Percentiles rank a stretch among this genome's conserved stretches.
These are phyloP conservation scores for Claviceps sp. DNA, from an alignment of 2,329 filamentous ascomycete genomes.

Conservation along the genomic window DNA sequence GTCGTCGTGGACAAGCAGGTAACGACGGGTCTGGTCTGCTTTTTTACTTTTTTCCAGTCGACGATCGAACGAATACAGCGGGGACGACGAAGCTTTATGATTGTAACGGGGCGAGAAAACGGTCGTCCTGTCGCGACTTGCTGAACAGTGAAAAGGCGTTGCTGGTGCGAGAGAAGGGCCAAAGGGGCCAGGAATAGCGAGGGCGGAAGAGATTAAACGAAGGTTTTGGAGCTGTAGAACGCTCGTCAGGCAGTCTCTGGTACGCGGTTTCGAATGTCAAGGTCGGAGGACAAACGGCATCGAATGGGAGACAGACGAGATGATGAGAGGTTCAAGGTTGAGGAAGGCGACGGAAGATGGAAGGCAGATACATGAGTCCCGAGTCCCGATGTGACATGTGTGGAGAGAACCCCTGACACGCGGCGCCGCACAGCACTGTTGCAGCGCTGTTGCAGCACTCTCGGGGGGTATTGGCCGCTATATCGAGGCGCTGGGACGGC, in stretches of 20 bases:
- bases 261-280: neutral
- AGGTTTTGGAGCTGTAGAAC: no score
- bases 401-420: neutral
- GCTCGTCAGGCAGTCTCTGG: no score
- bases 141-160: neutral
- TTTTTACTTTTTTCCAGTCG: no score
- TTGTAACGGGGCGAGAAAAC: neutral
- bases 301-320: neutral
- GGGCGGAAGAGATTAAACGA: neutral
- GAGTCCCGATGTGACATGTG: neutral
- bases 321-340: constrained; percentile 1
- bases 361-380: neutral
- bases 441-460: no score
- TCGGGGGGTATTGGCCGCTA: no score
- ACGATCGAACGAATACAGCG: neutral
- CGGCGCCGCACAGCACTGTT: neutral
- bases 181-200: neutral
- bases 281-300: neutral
- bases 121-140: neutral
- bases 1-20: neutral
- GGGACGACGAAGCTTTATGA: neutral
- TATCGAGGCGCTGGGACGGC: no score
- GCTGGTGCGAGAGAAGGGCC: neutral
- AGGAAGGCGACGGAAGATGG: neutral
- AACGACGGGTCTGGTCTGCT: no score